Evolutionary conservation across 2,329 filamentous ascomycete genomes (phyloP).

Genomic region (Claviceps capensis): DNA sequence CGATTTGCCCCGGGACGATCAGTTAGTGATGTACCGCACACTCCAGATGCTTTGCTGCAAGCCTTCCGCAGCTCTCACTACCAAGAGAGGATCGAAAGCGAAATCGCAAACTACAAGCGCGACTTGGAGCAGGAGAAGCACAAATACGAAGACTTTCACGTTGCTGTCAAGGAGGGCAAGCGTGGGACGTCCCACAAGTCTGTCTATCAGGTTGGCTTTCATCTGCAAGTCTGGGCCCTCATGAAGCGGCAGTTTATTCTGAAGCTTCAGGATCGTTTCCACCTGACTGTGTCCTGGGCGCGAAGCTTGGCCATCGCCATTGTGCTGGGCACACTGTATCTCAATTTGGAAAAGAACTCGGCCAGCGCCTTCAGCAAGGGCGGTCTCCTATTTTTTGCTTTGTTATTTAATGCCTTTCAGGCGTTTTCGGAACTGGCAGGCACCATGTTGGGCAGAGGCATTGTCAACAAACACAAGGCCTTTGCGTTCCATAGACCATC

Average conservation of each 20-base stretch:
- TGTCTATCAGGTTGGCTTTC: constrained; percentile 73
- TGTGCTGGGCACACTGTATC: constrained; percentile 66
- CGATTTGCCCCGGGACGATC: constrained; percentile 58
- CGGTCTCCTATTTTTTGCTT: constrained; percentile 65
- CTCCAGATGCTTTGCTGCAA: constrained; percentile 49
- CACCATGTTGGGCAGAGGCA: constrained; percentile 62
- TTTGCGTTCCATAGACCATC: constrained; percentile 76
- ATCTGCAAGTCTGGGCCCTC: constrained; percentile 68
- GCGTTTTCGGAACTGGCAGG: constrained; percentile 65
- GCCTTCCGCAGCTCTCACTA: constrained; percentile 56
- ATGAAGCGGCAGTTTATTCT: constrained; percentile 75
- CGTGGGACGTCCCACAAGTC: constrained; percentile 60
- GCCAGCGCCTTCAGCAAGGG: constrained; percentile 69
- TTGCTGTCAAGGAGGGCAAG: constrained; percentile 66
- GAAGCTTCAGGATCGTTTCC: constrained; percentile 75
- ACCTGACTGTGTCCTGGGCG: constrained; percentile 59
- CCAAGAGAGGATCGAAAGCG: constrained; percentile 40
- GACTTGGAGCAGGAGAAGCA: constrained; percentile 49
- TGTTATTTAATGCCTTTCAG: constrained; percentile 80
- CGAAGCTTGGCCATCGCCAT: constrained; percentile 59
- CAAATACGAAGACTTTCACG: constrained; percentile 61
- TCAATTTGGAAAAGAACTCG: constrained; percentile 50
- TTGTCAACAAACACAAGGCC: constrained; percentile 73
- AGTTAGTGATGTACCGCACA: constrained; percentile 52
- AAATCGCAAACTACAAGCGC: constrained; percentile 58